A percentile compares a stretch with the other conserved stretches of the same genome.
Evolutionary conservation across 1,139 yeast genomes (phyloP).

Genomic region (Sugiyamaella xylanicola): DNA sequence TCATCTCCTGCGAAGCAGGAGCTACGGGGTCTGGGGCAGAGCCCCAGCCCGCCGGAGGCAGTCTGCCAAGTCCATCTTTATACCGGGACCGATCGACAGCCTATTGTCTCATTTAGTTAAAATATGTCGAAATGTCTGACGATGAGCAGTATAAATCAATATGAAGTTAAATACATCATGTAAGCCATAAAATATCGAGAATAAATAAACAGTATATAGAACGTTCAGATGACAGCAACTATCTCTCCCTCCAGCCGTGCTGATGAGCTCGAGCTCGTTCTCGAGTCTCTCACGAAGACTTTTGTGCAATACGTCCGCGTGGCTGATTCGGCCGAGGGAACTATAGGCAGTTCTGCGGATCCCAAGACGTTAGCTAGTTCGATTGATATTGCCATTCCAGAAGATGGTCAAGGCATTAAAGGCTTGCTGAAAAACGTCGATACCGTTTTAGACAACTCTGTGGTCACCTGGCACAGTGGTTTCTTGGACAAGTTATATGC

Average conservation of each 20-base stretch:
- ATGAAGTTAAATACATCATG: too few relatives aligned
- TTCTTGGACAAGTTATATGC: slow-evolving; percentile 85
- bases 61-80: too few relatives aligned
- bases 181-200: too few relatives aligned
- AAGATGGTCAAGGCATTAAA: slow-evolving; percentile 43
- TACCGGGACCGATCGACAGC: too few relatives aligned
- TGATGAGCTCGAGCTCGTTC: slow-evolving; percentile 49
- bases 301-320: slow-evolving; percentile 46
- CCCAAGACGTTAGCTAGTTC: slow-evolving; percentile 43
- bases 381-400: slow-evolving; percentile 40
- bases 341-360: slow-evolving; percentile 44
- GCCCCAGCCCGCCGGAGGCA: too few relatives aligned
- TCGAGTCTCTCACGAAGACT: slow-evolving; percentile 44
- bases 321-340: slow-evolving; percentile 38
- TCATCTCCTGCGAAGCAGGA: too few relatives aligned
- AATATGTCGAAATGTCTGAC: too few relatives aligned
- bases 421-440: slow-evolving; percentile 57
- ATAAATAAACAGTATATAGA: too few relatives aligned
- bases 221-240: neutral
- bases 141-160: too few relatives aligned
- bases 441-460: slow-evolving; percentile 64
- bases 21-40: too few relatives aligned
- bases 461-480: slow-evolving; percentile 86
- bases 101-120: too few relatives aligned
- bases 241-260: slow-evolving; percentile 37